Conservation (phyloP, 1,139 yeast genomes). For the Yamadazyma songkhlaensis region DNA sequence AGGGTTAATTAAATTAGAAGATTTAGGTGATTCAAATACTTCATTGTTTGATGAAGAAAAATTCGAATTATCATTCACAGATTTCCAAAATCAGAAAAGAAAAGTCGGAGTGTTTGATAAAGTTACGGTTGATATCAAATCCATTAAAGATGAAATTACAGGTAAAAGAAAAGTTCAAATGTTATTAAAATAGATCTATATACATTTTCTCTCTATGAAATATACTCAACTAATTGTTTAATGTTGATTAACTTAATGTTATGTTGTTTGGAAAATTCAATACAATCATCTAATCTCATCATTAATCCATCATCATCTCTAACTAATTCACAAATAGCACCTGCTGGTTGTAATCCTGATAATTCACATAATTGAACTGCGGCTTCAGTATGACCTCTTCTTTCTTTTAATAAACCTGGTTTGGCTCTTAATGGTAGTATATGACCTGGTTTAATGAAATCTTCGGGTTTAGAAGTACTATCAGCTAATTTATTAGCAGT, state of each 20-base stretch:
- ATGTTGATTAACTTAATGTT: constrained; percentile 76
- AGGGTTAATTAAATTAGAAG: constrained; percentile 81
- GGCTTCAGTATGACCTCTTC: constrained; percentile 99
- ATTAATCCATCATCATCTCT: constrained; percentile 91
- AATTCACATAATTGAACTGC: constrained; percentile 83
- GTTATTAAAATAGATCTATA: constrained; percentile 31
- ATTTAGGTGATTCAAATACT: constrained; percentile 60
- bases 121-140: constrained; percentile 77
- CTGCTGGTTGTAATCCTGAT: constrained; percentile 81
- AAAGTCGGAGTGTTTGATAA: constrained; percentile 78
- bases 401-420: constrained; percentile 73
- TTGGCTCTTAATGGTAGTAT: constrained; percentile 88
- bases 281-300: constrained; percentile 92
- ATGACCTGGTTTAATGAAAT: constrained; percentile 91
- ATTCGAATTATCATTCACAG: constrained; percentile 61
- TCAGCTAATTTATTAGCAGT: constrained; percentile 75
- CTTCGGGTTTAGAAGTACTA: constrained; percentile 50
- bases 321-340: constrained; percentile 91
- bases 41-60: constrained; percentile 77
- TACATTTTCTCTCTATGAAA: constrained; percentile 15
- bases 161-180: constrained; percentile 93
- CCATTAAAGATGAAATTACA: constrained; percentile 79
- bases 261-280: constrained; percentile 60
- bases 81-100: constrained; percentile 40
- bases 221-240: constrained; percentile 65